Conservation (phyloP, 108 stramenopile species). For the Pseudonitzschia multiseries region DNA sequence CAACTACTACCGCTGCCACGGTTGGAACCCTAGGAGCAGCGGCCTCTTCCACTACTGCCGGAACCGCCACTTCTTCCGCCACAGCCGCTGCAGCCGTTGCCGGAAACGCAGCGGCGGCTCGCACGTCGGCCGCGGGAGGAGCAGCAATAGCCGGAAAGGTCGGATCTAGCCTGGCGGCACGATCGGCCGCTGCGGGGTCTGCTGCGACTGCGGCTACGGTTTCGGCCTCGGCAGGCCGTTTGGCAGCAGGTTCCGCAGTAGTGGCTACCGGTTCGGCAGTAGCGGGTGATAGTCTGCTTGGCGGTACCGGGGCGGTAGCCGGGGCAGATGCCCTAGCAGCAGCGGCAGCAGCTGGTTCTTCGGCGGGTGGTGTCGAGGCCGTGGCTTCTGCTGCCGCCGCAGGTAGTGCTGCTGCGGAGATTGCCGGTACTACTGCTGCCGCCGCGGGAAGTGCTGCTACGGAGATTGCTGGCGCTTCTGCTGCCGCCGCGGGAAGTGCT, state of each 20-base stretch:
- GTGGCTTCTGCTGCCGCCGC: no score
- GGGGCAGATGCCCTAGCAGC: background rate
- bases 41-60: background rate
- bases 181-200: background rate
- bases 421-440: background rate
- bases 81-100: background rate
- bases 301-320: background rate
- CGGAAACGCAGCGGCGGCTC: conserved; percentile 5
- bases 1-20: background rate
- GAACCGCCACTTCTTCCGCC: background rate
- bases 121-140: background rate
- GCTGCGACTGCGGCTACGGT: background rate
- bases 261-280: background rate
- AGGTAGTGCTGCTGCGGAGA: background rate
- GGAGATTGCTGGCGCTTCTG: background rate
- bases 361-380: background rate
- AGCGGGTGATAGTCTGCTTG: background rate
- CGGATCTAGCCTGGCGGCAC: background rate
- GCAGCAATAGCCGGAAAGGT: background rate
- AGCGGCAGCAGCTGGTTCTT: background rate
- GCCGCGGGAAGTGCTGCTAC: background rate
- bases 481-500: background rate
- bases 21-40: background rate
- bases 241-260: background rate
- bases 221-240: background rate